Conservation (phyloP, 306 rosid species). For the Dryas drummondii region DNA sequence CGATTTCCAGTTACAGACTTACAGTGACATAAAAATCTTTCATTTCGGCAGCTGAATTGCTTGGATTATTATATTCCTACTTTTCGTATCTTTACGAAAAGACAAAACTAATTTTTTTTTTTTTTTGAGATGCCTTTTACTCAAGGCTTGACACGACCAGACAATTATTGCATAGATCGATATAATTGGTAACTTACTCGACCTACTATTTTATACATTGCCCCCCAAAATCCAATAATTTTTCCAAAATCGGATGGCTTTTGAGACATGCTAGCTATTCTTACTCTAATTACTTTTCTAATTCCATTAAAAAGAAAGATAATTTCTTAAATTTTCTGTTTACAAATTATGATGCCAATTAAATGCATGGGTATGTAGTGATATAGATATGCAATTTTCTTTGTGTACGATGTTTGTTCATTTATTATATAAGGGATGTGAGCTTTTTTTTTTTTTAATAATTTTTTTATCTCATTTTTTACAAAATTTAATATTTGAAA, state of each 20-base stretch:
- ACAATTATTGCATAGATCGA: background rate
- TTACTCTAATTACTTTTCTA: background rate
- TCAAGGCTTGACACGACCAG: background rate
- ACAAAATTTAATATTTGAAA: too few species aligned
- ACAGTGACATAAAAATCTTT: background rate
- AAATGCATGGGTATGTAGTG: too few species aligned
- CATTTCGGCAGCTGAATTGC: background rate
- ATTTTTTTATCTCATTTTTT: too few species aligned
- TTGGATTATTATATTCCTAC: background rate
- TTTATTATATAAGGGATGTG: too few species aligned
- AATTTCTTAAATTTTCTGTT: too few species aligned
- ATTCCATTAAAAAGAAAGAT: background rate
- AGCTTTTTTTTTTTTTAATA: too few species aligned
- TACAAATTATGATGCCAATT: too few species aligned
- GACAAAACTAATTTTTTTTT: background rate
- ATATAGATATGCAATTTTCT: too few species aligned
- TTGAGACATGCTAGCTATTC: background rate
- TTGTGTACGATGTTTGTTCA: too few species aligned
- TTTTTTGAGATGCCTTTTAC: background rate
- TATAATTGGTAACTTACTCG: background rate
- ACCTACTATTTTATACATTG: too few species aligned
- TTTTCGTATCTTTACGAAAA: background rate
- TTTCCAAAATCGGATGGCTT: background rate
- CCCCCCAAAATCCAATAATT: background rate
- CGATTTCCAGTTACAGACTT: too few species aligned